Conservation (phyloP, 208 protist species). For the Leptomonas seymouri region DNA sequence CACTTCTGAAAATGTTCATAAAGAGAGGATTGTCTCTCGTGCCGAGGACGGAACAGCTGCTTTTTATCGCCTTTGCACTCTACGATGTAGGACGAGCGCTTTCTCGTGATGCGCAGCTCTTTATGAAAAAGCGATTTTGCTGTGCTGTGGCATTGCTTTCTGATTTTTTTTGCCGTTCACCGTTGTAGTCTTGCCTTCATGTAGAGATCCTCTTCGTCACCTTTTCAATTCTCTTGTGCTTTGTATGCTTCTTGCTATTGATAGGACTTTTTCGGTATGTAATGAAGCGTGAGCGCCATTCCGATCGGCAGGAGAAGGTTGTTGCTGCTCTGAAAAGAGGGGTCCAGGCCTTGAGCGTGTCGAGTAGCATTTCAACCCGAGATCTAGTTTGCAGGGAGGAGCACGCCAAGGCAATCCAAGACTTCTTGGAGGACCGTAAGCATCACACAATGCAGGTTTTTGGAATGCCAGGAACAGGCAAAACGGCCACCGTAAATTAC, state of each 20-base stretch:
- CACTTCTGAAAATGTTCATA: too few relatives aligned
- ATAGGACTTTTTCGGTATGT: neutral
- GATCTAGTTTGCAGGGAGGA: conserved; percentile 79
- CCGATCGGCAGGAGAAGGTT: conserved; percentile 23
- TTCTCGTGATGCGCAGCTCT: too few relatives aligned
- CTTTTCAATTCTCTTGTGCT: conserved; percentile 15
- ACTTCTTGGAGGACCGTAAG: conserved; percentile 68
- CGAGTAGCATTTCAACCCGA: conserved; percentile 53
- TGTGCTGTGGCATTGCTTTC: too few relatives aligned
- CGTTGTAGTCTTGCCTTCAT: too few relatives aligned
- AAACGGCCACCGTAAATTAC: conserved; percentile 84
- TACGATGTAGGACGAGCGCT: too few relatives aligned
- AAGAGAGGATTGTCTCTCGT: too few relatives aligned
- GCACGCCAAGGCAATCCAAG: conserved; percentile 62
- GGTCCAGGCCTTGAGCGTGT: conserved; percentile 73
- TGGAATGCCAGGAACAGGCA: conserved; percentile 91
- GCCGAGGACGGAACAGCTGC: too few relatives aligned
- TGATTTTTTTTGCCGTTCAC: too few relatives aligned
- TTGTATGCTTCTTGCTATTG: neutral
- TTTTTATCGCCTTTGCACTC: too few relatives aligned
- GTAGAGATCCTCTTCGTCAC: neutral
- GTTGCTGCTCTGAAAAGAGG: conserved; percentile 52
- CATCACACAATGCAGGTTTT: conserved; percentile 89
- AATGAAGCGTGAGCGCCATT: conserved; percentile 29
- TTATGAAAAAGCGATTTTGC: too few relatives aligned